Evolutionary conservation across 2,329 filamentous ascomycete species (phyloP).

Genomic region (Zopfia rhizophila): DNA sequence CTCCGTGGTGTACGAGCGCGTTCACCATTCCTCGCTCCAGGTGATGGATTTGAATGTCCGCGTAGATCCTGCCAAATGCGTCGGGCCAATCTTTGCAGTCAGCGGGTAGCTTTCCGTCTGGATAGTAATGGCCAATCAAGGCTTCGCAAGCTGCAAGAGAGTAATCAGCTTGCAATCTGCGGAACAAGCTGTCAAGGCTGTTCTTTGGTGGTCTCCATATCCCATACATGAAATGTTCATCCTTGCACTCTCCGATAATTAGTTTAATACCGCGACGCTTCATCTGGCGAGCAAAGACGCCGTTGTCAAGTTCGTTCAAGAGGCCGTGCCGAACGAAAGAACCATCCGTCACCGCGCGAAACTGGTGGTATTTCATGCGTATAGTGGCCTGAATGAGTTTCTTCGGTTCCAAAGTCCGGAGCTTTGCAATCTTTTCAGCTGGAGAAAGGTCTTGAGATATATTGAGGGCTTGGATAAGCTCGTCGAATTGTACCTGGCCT

Average conservation of each 20-base stretch:
- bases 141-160: slow-evolving; percentile 55
- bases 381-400: slow-evolving; percentile 56
- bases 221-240: slow-evolving; percentile 65
- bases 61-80: slow-evolving; percentile 65
- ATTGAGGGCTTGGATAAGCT: slow-evolving; percentile 57
- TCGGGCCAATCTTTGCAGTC: slow-evolving; percentile 60
- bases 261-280: slow-evolving; percentile 58
- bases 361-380: slow-evolving; percentile 62
- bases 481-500: slow-evolving; percentile 63
- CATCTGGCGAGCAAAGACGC: slow-evolving; percentile 59
- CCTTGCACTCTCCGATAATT: slow-evolving; percentile 64
- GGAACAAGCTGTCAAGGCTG: slow-evolving; percentile 55
- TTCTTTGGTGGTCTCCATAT: slow-evolving; percentile 59
- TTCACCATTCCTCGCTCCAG: slow-evolving; percentile 63
- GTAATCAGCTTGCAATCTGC: slow-evolving; percentile 64
- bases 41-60: slow-evolving; percentile 66
- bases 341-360: slow-evolving; percentile 63
- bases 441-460: slow-evolving; percentile 55
- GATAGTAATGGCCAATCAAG: slow-evolving; percentile 59
- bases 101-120: slow-evolving; percentile 49
- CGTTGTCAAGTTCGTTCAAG: slow-evolving; percentile 60
- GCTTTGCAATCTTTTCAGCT: slow-evolving; percentile 57
- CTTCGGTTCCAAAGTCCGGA: slow-evolving; percentile 54
- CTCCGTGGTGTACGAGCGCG: slow-evolving; percentile 55
- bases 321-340: slow-evolving; percentile 58